Conservation (phyloP, 371 early-diverging fungal genomes). For the Mucor velutinosus region DNA sequence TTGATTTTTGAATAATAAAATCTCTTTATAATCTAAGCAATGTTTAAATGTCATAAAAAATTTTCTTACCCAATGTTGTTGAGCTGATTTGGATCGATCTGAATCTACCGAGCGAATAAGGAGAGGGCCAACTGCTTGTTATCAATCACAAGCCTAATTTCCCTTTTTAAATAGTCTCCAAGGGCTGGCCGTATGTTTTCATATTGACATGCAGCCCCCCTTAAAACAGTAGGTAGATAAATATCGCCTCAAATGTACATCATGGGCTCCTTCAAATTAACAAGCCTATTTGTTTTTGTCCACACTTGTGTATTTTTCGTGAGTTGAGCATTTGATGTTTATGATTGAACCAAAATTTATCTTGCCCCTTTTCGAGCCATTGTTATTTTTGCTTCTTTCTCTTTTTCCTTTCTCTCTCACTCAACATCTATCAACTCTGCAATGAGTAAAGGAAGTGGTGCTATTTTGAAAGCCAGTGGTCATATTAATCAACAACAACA, state of each 20-base stretch:
- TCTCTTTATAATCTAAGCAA: background rate
- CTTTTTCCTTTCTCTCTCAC: background rate
- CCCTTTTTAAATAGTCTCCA: background rate
- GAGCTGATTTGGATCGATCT: background rate
- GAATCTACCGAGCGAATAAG: background rate
- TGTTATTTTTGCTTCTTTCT: background rate
- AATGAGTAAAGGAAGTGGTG: conserved; percentile 1
- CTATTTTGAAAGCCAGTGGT: conserved; percentile 8
- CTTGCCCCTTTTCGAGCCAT: background rate
- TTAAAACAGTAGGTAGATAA: background rate
- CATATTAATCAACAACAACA: background rate
- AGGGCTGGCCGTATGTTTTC: background rate
- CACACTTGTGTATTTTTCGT: background rate
- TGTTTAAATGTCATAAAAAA: background rate
- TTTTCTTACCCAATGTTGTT: background rate
- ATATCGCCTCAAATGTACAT: background rate
- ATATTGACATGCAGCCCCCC: background rate
- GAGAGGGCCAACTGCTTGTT: background rate
- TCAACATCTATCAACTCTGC: background rate
- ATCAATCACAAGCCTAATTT: background rate
- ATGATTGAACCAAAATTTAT: conserved; percentile 5
- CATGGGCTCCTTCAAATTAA: background rate
- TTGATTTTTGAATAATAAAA: conserved; percentile 11
- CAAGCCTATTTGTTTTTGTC: conserved; percentile 1
- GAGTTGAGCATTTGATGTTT: conserved; percentile 4